A percentile compares a stretch with the other conserved stretches of the same genome.
These are phyloP conservation scores for Verticillium nubilum DNA, from an alignment of 2,329 filamentous ascomycete genomes.

Conservation along the genomic window DNA sequence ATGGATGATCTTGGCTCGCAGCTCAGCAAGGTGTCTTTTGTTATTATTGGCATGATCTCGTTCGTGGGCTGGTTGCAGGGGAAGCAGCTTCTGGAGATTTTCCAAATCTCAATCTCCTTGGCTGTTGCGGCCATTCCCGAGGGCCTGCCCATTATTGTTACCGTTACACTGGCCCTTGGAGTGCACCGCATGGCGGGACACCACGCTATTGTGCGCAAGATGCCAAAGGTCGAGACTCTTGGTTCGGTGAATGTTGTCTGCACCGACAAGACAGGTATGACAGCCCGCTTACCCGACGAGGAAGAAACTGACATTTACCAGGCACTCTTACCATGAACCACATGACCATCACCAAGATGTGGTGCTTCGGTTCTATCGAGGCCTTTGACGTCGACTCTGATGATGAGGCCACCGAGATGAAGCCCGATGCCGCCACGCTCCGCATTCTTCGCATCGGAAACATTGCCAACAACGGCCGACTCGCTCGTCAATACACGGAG, in stretches of 20 bases:
- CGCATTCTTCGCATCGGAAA: slow-evolving; percentile 89
- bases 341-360: slow-evolving; percentile 96
- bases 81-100: slow-evolving; percentile 86
- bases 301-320: slow-evolving; percentile 18
- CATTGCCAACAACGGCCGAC: slow-evolving; percentile 88
- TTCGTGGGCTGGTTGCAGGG: slow-evolving; percentile 86
- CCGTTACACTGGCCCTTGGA: slow-evolving; percentile 88
- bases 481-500: slow-evolving; percentile 67
- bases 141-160: slow-evolving; percentile 95
- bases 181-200: slow-evolving; percentile 95
- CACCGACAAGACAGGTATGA: slow-evolving; percentile 85
- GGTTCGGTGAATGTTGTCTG: slow-evolving; percentile 99
- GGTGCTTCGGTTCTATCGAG: slow-evolving; percentile 72
- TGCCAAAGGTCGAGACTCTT: slow-evolving; percentile 95
- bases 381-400: slow-evolving; percentile 49
- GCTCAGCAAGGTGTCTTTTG: slow-evolving; percentile 93
- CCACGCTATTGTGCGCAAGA: slow-evolving; percentile 88
- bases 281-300: background rate
- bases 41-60: slow-evolving; percentile 88
- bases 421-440: slow-evolving; percentile 67
- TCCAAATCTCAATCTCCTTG: slow-evolving; percentile 94
- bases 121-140: slow-evolving; percentile 96
- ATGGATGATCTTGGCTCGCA: slow-evolving; percentile 98
- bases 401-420: slow-evolving; percentile 46
- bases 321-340: slow-evolving; percentile 95